phyloP scores from a whole-genome alignment of 2,329 filamentous ascomycete genomes.

The Xylaria sp. region DNA sequence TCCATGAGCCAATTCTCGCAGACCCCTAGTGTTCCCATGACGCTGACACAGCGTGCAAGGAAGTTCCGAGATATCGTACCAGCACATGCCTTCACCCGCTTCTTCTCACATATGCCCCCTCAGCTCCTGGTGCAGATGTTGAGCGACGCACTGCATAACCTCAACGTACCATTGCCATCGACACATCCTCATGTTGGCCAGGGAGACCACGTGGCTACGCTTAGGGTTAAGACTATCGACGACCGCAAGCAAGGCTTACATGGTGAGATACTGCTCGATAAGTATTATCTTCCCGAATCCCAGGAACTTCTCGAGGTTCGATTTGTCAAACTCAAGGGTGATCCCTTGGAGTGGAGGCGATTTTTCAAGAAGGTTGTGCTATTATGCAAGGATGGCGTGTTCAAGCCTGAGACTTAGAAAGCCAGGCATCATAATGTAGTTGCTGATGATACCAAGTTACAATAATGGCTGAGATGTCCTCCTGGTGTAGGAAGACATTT shows the following conservation, averaged over 20 bases:
- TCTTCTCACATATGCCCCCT: constrained; percentile 85
- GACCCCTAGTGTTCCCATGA: constrained; percentile 80
- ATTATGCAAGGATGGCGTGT: constrained; percentile 86
- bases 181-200: constrained; percentile 57
- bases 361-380: constrained; percentile 97
- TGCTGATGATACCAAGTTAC: neutral
- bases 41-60: constrained; percentile 87
- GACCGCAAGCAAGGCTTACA: constrained; percentile 76
- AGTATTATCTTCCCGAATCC: constrained; percentile 65
- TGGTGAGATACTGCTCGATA: constrained; percentile 80
- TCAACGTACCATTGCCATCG: constrained; percentile 80
- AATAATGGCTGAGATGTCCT: constrained; percentile 3
- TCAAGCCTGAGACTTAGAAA: constrained; percentile 61
- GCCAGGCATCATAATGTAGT: constrained; percentile 35
- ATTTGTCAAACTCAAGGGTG: constrained; percentile 94
- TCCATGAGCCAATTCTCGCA: constrained; percentile 87
- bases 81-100: constrained; percentile 85
- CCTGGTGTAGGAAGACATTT: neutral
- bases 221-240: constrained; percentile 81
- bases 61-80: constrained; percentile 93
- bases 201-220: constrained; percentile 67
- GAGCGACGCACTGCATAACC: constrained; percentile 81
- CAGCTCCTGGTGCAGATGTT: constrained; percentile 82
- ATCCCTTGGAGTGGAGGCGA: constrained; percentile 94
- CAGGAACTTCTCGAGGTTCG: constrained; percentile 81